Evolutionary conservation across 805 yeast species (phyloP), one percentile per base, ranked within the genome.

Genomic region (Candida ulmi): DNA sequence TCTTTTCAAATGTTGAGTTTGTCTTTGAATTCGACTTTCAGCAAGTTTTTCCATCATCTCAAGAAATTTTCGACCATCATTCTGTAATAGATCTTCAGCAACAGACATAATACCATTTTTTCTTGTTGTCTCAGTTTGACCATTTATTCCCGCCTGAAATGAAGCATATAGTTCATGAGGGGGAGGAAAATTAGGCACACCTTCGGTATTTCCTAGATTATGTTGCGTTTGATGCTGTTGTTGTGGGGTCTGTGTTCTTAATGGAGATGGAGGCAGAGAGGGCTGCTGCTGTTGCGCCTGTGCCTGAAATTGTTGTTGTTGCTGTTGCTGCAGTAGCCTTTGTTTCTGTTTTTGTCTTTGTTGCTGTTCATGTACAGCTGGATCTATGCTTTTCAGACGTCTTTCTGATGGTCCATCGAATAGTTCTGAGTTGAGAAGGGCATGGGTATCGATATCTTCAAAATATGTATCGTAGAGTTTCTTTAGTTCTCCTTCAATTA

Each of bases 11-110:
- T 38, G 37, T n/a, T 52, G 52, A 7, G 48, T 17, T 17, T 52
- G 52, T 36, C 58, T 52, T 33, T 48, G 57, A 59, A 66, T 50
- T 16, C 77, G 62, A 33, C 78, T 70, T 41, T 73, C 72, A 4
- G 88, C 85, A 33, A 85, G 65, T 38, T 78, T 72, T 57, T 87
- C 95, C 76, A 88, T 81, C 72, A 86, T 80, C 46, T 81, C 81
- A 25, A 87, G 72, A 46, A 88, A 85, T 31, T 79, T 75, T 46
- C 74, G 72, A n/a, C 95, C 95, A 45, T 83, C 86, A 54, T 80
- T 81, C 48, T 76, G 76, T 50, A 87, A 68, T 21, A 88, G 60
- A 52, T 87, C 95, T 48, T 87, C 95, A 1, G 95, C 93, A 32
- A 88, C 74, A 4, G 81, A 67, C 46, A 72, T 61, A 41, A 75